Conservation (phyloP, 768 basidiomycete species). For the Rhizopogon rudus region DNA sequence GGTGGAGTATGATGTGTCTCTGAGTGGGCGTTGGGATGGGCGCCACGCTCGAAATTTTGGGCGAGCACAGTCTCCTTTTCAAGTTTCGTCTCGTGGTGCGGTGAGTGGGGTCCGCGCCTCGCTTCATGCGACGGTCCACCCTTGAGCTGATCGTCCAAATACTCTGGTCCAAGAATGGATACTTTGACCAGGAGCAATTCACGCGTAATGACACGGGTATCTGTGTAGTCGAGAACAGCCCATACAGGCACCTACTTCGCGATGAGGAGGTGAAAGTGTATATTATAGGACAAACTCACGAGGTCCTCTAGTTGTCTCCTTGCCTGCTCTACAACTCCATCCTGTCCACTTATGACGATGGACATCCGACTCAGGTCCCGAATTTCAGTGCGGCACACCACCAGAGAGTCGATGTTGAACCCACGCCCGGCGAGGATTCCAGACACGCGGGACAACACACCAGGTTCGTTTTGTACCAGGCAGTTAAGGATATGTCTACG, state of each 20-base stretch:
- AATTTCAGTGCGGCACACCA: slow-evolving; percentile 97
- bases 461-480: slow-evolving; percentile 98
- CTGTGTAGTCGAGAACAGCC: slow-evolving; percentile 98
- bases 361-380: slow-evolving; percentile 97
- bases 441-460: slow-evolving; percentile 96
- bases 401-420: slow-evolving; percentile 98
- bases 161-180: slow-evolving; percentile 96
- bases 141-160: slow-evolving; percentile 85
- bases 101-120: slow-evolving; percentile 32
- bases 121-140: slow-evolving; percentile 85
- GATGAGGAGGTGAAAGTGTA: background rate
- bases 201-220: slow-evolving; percentile 85
- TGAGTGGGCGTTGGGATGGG: slow-evolving; percentile 30
- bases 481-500: slow-evolving; percentile 92
- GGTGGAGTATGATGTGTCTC: slow-evolving; percentile 21
- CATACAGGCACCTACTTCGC: slow-evolving; percentile 89
- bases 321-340: slow-evolving; percentile 97
- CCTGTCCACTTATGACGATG: slow-evolving; percentile 93
- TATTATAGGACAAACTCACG: slow-evolving; percentile 42
- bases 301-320: slow-evolving; percentile 94
- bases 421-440: slow-evolving; percentile 96
- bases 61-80: slow-evolving; percentile 71
- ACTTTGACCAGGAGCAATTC: slow-evolving; percentile 95
- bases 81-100: slow-evolving; percentile 43
- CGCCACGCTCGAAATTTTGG: slow-evolving; percentile 69